Evolutionary conservation across 768 basidiomycete species (phyloP), one percentile per base, ranked within the genome.

Genomic region (Exsudoporus frostii): DNA sequence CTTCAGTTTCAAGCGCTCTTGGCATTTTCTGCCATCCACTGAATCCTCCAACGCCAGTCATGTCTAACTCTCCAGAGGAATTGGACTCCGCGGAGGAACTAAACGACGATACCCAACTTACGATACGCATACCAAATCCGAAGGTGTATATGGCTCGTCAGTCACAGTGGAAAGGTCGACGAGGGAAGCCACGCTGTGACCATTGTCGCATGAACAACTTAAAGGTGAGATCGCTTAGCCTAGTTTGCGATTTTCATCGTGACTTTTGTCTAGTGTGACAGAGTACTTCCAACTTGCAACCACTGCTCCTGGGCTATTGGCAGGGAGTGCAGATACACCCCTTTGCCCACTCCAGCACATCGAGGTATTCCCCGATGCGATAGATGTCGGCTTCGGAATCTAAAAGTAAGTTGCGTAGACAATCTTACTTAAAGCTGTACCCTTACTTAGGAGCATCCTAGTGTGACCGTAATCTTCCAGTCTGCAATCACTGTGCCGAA

Each of bases 181-280:
- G 86, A 71, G 86, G 86, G 47, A 88, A 88, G 63, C 85, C 86
- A 58, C 77, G 86, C 45, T 88, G 86, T 62, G 86, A 88, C 71
- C 79, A 85, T 60, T 88, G 86, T 71, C 83, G 86, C 30, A 63
- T 80, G 51, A 83, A 83, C 64, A 88, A 88, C 71, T 73, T 87
- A 54, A 88, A 86, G 75, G 86, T 85, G 51, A 62, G 81, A 73
- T 50, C 44, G 17, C 30, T 17, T 38, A 39, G 25, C 30, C 50
- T 30, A 11, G n/a, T 40, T 41, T 42, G 33, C 14, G 41, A 50
- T 56, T 53, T 45, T 32, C 27, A 53, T 34, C 50, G 24, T 64
- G 49, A 65, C 43, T 40, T 44, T 51, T 45, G 43, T 57, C 37
- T 48, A 88, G 86, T 88, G 86, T 62, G 86, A 88, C 65, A 79